Conservation (phyloP, 192 early-diverging fungal species). For the Entomortierella beljakovae region DNA sequence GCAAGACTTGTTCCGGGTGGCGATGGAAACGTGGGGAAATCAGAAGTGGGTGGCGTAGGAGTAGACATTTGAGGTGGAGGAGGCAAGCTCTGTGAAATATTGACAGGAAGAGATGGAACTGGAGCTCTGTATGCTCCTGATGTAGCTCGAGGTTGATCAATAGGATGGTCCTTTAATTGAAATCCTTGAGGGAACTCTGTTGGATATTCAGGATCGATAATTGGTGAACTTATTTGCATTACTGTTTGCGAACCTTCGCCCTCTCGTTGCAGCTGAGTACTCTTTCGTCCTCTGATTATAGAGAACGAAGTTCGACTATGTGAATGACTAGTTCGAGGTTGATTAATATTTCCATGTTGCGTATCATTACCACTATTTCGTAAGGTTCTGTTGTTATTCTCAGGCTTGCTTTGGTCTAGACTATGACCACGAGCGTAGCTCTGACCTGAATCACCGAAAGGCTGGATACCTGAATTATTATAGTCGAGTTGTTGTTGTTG, state of each 20-base stretch:
- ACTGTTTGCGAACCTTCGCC: background rate
- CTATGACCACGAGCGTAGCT: background rate
- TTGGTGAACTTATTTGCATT: conserved; percentile 29
- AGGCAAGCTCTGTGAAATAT: conserved; percentile 1
- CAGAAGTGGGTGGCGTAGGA: background rate
- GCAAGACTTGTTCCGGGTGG: background rate
- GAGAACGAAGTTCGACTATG: conserved; percentile 25
- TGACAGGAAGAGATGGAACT: conserved; percentile 19
- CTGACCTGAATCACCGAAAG: too few relatives aligned
- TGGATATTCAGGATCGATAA: conserved; percentile 15
- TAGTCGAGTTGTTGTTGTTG: background rate
- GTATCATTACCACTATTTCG: conserved; percentile 17
- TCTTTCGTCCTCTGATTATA: conserved; percentile 32
- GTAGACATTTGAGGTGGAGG: conserved; percentile 7
- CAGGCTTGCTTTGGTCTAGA: background rate
- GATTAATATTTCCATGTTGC: conserved; percentile 21
- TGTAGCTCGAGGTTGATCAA: conserved; percentile 11
- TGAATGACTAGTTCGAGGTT: conserved; percentile 36
- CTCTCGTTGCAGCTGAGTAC: conserved; percentile 14
- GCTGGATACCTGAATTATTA: background rate
- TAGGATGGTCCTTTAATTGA: background rate
- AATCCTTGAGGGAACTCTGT: background rate
- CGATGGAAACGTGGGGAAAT: conserved; percentile 2
- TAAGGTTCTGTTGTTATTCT: conserved; percentile 4
- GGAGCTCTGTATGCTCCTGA: conserved; percentile 37